phyloP scores from a whole-genome alignment of 331 rosid genomes.

The Pyracantha coccinea region DNA sequence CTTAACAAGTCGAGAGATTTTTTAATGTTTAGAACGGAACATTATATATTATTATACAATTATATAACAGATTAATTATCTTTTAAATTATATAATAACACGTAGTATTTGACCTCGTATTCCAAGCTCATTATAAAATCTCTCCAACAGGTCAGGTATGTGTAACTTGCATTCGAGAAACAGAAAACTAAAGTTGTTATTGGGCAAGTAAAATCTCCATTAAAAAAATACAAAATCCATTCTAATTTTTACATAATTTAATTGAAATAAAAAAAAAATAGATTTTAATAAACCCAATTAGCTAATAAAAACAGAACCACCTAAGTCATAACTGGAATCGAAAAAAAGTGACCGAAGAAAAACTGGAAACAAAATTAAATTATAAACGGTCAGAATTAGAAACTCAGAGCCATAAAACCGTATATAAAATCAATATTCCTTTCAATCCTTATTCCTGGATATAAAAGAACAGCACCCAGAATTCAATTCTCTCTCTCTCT shows the following conservation, averaged over 20 bases:
- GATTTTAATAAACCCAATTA: not conserved
- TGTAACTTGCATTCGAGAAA: not conserved
- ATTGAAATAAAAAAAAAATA: not conserved
- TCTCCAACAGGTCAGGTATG: not conserved
- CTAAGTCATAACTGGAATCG: not conserved
- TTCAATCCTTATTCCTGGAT: not conserved
- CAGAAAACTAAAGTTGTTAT: not conserved
- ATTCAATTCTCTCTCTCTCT: constrained; percentile 11
- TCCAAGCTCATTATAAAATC: no score
- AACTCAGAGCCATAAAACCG: not conserved
- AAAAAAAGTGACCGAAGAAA: not conserved
- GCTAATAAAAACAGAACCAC: not conserved
- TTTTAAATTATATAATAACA: no score
- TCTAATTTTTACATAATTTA: not conserved
- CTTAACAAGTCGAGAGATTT: no score
- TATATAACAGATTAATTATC: no score
- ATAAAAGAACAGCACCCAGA: not conserved
- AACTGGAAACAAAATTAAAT: not conserved
- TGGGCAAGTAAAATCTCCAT: not conserved
- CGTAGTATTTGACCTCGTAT: accelerated
- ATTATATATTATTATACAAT: no score
- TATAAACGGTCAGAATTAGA: constrained; percentile 7
- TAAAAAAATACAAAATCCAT: not conserved
- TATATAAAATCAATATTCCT: constrained; percentile 8
- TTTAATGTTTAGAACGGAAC: accelerated